phyloP scores from a whole-genome alignment of 2,329 filamentous ascomycete genomes.

The Cylindrodendrum hubeiense region DNA sequence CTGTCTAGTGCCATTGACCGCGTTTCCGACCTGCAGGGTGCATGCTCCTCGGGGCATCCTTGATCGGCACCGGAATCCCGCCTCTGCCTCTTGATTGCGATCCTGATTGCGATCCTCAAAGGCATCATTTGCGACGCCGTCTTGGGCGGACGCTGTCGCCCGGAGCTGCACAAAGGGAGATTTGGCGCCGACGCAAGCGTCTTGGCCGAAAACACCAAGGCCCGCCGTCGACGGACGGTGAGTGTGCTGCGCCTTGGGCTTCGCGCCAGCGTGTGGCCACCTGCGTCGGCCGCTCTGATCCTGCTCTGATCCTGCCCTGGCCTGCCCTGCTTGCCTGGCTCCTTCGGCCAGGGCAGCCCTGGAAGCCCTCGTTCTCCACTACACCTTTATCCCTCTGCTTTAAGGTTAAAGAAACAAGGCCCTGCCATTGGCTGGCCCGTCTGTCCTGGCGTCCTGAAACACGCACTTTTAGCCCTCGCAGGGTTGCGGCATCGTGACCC shows the following conservation, averaged over 20 bases:
- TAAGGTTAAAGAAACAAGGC: not conserved
- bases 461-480: constrained; percentile 3
- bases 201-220: constrained; percentile 26
- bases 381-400: not conserved
- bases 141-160: not conserved
- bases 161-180: constrained; percentile 20
- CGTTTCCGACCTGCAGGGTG: not conserved
- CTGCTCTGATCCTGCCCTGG: not conserved
- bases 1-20: not conserved
- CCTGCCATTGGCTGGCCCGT: not conserved
- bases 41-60: not conserved
- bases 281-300: not conserved
- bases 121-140: not conserved
- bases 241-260: not conserved
- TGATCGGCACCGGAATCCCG: not conserved
- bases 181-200: constrained; percentile 30
- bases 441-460: constrained; percentile 11
- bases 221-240: no score
- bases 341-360: not conserved
- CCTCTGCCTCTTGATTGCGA: no score
- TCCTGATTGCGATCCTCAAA: not conserved
- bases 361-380: not conserved
- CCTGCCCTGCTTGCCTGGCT: no score
- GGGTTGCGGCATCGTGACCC: constrained; percentile 5
- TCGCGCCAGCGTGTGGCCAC: not conserved